Base-by-base conservation (phyloP, 306 rosid genomes). In the Albizia julibrissin region DNA sequence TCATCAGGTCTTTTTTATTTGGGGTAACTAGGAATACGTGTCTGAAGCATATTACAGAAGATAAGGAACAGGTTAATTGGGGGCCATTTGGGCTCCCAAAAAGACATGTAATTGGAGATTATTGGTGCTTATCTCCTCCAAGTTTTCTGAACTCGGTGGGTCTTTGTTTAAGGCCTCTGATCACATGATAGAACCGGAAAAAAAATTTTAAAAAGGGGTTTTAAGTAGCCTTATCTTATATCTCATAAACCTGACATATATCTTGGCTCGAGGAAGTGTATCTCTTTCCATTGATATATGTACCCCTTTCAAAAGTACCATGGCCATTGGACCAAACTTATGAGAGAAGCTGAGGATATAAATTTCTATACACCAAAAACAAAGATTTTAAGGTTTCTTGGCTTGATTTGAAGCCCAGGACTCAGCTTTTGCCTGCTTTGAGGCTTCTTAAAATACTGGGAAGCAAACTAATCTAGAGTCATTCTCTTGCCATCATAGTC, bases 161-260 rank as follows among this genome's bases (percentile, higher is more conserved):
- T 27, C 67, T 87, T 81, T 62, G 89, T 89, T 87, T 87, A 88
- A 61, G 34, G 34, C 68, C 37, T 61, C 16, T 24, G 85, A 91
- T 88, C 90, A 91, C 95, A 85, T 95, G 95, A 86, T 81, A 80
- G 69, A 84, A 82, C 83, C 83, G 6, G 22, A 1, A 1, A 3
- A 83, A 82, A 81, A 85, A 84, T 7, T 33, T 33, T 21, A 14
- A 49, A 15, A 19, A 0, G 1, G 10, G 90, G 87, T 94, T 91
- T 88, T 93, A 16, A 14, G 98, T 95, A 93, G 93, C 93, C 91
- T 88, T 47, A 47, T 47, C 52, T 47, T 47, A 14, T 3, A 47
- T 47, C 9, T 56, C 27, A 24, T 61, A 4, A 26, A 26, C 19
- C 13, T 12, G 33, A 26, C 67, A 21, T 21, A 21, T 2, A 54